Conservation (phyloP, 192 early-diverging fungal species). For the Kappamyces sp. region DNA sequence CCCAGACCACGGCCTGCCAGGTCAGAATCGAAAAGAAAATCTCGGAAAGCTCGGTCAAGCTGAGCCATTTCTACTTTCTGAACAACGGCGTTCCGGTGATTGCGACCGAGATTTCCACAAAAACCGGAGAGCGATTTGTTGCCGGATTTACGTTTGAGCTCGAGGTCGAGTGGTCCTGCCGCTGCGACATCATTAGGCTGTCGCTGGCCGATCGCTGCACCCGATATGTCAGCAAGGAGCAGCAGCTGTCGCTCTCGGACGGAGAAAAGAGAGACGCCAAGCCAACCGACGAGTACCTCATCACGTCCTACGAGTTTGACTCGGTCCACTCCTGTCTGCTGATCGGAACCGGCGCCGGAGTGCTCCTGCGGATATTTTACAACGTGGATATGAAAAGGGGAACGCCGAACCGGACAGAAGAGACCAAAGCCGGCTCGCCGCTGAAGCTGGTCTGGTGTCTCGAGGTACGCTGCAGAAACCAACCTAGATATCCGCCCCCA, state of each 20-base stretch:
- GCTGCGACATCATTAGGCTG: slow-evolving; percentile 15
- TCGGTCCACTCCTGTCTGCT: not conserved
- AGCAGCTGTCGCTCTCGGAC: not conserved
- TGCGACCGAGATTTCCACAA: slow-evolving; percentile 2
- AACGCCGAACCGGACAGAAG: too few species aligned
- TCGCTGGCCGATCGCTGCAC: slow-evolving; percentile 13
- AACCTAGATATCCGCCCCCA: too few species aligned
- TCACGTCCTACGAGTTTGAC: slow-evolving; percentile 13
- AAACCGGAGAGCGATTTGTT: slow-evolving; percentile 9
- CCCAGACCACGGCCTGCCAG: not conserved
- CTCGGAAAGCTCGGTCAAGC: not conserved
- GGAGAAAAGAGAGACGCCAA: slow-evolving; percentile 11
- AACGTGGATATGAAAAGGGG: not conserved
- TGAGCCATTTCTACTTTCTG: slow-evolving; percentile 7
- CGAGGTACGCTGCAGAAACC: not conserved
- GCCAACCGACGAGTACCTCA: slow-evolving; percentile 1
- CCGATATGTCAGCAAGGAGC: slow-evolving; percentile 7
- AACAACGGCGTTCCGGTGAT: slow-evolving; percentile 4
- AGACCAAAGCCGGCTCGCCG: not conserved
- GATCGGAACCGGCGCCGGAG: not conserved
- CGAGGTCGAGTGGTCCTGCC: slow-evolving; percentile 11
- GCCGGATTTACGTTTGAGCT: not conserved
- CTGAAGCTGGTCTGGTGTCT: slow-evolving; percentile 13
- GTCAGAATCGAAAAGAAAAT: slow-evolving; percentile 1
- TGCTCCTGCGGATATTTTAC: slow-evolving; percentile 7